These are phyloP conservation scores for Diaporthe longicolla DNA, from an alignment of 2,329 filamentous ascomycete species.

Conservation along the genomic window DNA sequence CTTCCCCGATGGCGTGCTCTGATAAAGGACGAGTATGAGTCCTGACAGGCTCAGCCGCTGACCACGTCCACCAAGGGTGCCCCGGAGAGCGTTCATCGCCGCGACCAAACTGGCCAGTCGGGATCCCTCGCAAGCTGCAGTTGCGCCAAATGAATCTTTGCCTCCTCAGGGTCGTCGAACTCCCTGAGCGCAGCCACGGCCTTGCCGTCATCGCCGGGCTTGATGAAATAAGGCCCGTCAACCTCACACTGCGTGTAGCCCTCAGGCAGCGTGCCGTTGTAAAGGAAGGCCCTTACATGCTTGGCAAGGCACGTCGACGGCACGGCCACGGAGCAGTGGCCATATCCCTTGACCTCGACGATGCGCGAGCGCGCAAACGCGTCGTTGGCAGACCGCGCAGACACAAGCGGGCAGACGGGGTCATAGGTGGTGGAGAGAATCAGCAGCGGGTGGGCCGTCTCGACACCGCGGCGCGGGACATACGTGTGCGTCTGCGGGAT, in stretches of 20 bases:
- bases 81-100: not conserved
- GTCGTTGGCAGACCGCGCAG: constrained; percentile 53
- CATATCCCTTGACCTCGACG: constrained; percentile 59
- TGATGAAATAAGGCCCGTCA: constrained; percentile 56
- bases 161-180: constrained; percentile 38
- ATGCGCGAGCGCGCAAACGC: constrained; percentile 56
- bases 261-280: constrained; percentile 55
- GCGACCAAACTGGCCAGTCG: constrained; percentile 37
- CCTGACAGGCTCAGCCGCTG: not conserved
- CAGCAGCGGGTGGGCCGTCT: constrained; percentile 65
- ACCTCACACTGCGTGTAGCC: constrained; percentile 54
- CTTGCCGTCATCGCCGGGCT: constrained; percentile 45
- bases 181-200: constrained; percentile 16
- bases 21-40: not conserved
- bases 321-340: constrained; percentile 57
- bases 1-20: not conserved
- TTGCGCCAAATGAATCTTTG: constrained; percentile 40
- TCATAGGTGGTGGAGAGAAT: constrained; percentile 70
- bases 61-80: no score
- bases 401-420: constrained; percentile 66
- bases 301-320: constrained; percentile 55
- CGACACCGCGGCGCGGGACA: constrained; percentile 48
- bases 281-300: constrained; percentile 55
- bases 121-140: constrained; percentile 40
- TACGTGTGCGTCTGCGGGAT: constrained; percentile 50